Evolutionary conservation across 148 eudicot genomes (phyloP).

Genomic region (Rhododendron kiyosumense): DNA sequence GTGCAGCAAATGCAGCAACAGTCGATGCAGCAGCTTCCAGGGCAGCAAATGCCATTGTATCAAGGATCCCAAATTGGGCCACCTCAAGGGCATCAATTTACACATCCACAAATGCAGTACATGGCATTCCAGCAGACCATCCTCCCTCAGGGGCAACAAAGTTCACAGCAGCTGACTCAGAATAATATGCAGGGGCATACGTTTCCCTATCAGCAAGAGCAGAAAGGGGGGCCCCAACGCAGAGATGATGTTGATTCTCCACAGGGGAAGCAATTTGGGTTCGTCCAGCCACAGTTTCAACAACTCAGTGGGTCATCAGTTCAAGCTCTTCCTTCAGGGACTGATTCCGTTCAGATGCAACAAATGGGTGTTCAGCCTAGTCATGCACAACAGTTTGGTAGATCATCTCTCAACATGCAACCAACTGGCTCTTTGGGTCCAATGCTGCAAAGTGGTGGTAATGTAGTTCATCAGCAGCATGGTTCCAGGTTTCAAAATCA

Average conservation of each 20-base stretch:
- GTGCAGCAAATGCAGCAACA: conserved; percentile 43
- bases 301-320: conserved; percentile 31
- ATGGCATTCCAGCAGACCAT: conserved; percentile 46
- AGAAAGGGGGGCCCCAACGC: conserved; percentile 32
- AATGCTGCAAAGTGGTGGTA: conserved; percentile 32
- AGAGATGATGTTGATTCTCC: conserved; percentile 52
- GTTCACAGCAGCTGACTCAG: conserved; percentile 44
- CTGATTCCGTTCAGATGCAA: conserved; percentile 33
- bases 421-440: conserved; percentile 37
- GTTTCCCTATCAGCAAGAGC: conserved; percentile 53
- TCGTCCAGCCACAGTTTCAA: conserved; percentile 39
- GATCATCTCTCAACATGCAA: conserved; percentile 42
- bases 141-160: conserved; percentile 48
- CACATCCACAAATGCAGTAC: conserved; percentile 51
- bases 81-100: conserved; percentile 47
- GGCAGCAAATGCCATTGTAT: conserved; percentile 39
- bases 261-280: conserved; percentile 44
- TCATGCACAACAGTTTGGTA: conserved; percentile 36
- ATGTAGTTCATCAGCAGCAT: conserved; percentile 41
- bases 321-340: conserved; percentile 35
- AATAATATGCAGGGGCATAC: conserved; percentile 49
- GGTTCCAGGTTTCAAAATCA: conserved; percentile 58
- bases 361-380: conserved; percentile 42
- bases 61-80: conserved; percentile 52
- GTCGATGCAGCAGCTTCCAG: conserved; percentile 37